Base-by-base conservation (phyloP, 768 basidiomycete species). In the Peribolospora kevripleyi region DNA sequence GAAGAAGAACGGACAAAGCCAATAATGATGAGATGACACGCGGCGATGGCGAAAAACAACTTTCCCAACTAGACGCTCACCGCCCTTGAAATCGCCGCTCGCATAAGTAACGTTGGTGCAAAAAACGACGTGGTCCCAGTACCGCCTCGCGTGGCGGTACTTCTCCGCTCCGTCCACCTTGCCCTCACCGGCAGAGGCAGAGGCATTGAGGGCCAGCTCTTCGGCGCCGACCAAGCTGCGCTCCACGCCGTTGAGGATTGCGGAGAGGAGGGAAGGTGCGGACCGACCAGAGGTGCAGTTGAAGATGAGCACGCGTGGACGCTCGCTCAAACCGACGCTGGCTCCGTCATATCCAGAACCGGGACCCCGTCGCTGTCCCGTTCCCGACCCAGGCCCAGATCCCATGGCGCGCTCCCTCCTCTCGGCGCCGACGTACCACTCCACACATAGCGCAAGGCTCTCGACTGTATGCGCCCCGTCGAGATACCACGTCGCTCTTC, bases 381-480 rank as follows among this genome's bases (percentile, higher is more conserved):
- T 25, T 25, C 25, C 25, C 25, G 25, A 25, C 25, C 25, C 25
- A 25, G 25, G 25, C 25, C 25, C 25, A 25, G 25, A 25, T 25
- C 25, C 25, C 25, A 25, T 25, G 25, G 25, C 25, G 25, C 25
- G 59, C 58, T n/a, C 42, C 60, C 7, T 55, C 57, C 3, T 25
- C 1, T 70, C 71, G 7, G 79, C 77, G 51, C 69, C 73, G 49
- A 76, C 79, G 64, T 83, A 93, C 93, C 93, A 98, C 56, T 84
- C 71, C 10, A 83, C 75, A 61, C 90, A 91, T 57, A 78, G 86
- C 48, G 75, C 73, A 39, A 98, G 71, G 63, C 87, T 93, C 65
- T 97, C 93, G 9, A 75, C 68, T 0, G 93, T 98, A 66, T 98
- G 93, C 8, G 93, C 90, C 0, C 93, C 93, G 64, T 97, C 93